Evolutionary conservation across 1,284 basidiomycete genomes (phyloP), one percentile per base, ranked within the genome.

Genomic region (Mrakiaceae sp.): DNA sequence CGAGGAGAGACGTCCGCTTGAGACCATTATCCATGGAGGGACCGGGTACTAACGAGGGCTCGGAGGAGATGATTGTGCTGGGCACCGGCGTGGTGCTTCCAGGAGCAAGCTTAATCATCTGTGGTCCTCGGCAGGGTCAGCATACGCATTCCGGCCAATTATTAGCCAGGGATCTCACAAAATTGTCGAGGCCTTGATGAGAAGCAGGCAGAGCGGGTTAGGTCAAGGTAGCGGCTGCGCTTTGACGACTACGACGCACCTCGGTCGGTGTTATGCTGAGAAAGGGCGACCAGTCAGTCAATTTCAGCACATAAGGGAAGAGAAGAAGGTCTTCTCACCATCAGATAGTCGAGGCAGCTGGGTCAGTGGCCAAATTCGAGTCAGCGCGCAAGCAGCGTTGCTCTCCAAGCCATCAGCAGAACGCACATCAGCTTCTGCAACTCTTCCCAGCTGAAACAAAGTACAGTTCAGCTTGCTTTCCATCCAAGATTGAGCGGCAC

Each of bases 311-410:
- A 27, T 27, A 27, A 27, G 27, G 27, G 27, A 27, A 27, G 27
- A 27, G 27, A 27, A 27, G 27, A 27, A 27, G 27, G 27, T 27
- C 27, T 27, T 27, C 27, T 27, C 76, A 66, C 1, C 88, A 92
- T 92, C 56, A 93, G 80, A 75, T 87, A 91, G 75, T 92, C 90
- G 84, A 92, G 77, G 66, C 91, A 87, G 44, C 14, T 9, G 9
- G 9, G 14, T 49, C 48, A 49, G 48, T 9, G 48, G 14, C 48
- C 14, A 49, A 49, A 8, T 1, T 49, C 48, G 48, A 49, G 9
- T 49, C 39, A 57, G 55, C 11, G 43, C 55, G 55, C 27, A 27
- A 27, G 27, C 27, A 27, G 27, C 27, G 27, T 27, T 27, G 27
- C 27, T 27, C 27, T 27, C 27, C 27, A 27, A 27, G 27, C 27